Evolutionary conservation across 2,329 filamentous ascomycete genomes (phyloP).

Genomic region (Fusarium setosum): DNA sequence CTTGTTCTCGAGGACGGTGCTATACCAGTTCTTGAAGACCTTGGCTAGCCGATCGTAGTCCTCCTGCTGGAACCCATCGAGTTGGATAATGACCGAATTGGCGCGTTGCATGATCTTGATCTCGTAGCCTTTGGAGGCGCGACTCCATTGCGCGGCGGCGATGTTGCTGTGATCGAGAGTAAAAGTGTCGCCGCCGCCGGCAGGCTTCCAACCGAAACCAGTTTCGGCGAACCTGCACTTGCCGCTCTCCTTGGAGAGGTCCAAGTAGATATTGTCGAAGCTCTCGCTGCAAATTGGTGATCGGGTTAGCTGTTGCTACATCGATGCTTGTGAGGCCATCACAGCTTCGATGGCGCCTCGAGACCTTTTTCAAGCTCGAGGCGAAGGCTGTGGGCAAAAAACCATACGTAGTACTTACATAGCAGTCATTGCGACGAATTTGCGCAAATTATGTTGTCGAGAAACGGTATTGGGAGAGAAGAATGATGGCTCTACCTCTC

Average conservation of each 20-base stretch:
- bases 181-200: slow-evolving; percentile 88
- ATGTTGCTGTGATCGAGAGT: slow-evolving; percentile 92
- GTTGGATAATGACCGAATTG: slow-evolving; percentile 86
- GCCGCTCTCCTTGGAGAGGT: slow-evolving; percentile 91
- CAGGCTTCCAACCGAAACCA: slow-evolving; percentile 95
- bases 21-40: slow-evolving; percentile 98
- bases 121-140: slow-evolving; percentile 91
- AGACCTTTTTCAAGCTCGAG: neutral
- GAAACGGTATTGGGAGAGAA: neutral
- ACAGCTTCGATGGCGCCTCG: neutral
- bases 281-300: slow-evolving; percentile 71
- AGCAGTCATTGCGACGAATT: slow-evolving; percentile 48
- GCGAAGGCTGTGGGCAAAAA: neutral
- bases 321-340: slow-evolving; percentile 10
- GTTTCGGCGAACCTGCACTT: slow-evolving; percentile 96
- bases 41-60: slow-evolving; percentile 92
- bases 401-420: slow-evolving; percentile 47
- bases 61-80: slow-evolving; percentile 95
- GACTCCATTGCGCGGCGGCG: slow-evolving; percentile 90
- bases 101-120: slow-evolving; percentile 86
- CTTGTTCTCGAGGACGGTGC: slow-evolving; percentile 88
- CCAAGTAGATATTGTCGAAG: slow-evolving; percentile 97
- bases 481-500: slow-evolving; percentile 11
- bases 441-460: slow-evolving; percentile 5
- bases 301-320: slow-evolving; percentile 28